phyloP scores from a whole-genome alignment of 2,329 filamentous ascomycete species.

The Colletotrichum sp. region DNA sequence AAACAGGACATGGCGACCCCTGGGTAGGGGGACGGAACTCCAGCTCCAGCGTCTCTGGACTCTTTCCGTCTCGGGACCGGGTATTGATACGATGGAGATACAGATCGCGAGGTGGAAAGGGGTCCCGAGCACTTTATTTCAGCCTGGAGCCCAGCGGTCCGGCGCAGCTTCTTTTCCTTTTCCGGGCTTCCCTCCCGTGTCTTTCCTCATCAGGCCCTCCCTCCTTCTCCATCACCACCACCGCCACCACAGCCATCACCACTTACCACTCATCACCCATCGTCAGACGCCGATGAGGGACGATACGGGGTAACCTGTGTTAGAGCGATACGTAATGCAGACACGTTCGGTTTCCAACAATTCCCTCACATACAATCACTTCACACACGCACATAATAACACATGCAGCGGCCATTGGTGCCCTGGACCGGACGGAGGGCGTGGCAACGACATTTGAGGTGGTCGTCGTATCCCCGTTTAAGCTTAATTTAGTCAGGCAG shows the following conservation, averaged over 20 bases:
- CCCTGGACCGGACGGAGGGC: background rate
- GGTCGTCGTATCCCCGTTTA: conserved; percentile 7
- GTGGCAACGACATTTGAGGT: background rate
- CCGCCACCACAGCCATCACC: background rate
- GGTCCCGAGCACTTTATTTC: background rate
- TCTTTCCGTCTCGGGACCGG: conserved; percentile 6
- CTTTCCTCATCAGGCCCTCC: background rate
- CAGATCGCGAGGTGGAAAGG: background rate
- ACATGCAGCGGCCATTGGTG: background rate
- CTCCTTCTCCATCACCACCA: background rate
- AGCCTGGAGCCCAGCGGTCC: background rate
- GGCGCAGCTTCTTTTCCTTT: background rate
- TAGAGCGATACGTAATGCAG: background rate
- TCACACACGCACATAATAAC: background rate
- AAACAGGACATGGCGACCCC: background rate
- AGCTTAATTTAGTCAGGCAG: conserved; percentile 10
- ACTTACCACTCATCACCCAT: background rate
- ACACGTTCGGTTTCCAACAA: background rate
- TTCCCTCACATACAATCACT: background rate
- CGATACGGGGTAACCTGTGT: background rate
- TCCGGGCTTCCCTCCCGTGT: background rate
- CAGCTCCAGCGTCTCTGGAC: background rate
- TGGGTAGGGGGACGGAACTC: background rate
- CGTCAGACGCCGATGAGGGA: background rate
- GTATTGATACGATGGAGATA: conserved; percentile 10